Evolutionary conservation across 148 eudicot species (phyloP).

Genomic region (Chenopodium berlandieri): DNA sequence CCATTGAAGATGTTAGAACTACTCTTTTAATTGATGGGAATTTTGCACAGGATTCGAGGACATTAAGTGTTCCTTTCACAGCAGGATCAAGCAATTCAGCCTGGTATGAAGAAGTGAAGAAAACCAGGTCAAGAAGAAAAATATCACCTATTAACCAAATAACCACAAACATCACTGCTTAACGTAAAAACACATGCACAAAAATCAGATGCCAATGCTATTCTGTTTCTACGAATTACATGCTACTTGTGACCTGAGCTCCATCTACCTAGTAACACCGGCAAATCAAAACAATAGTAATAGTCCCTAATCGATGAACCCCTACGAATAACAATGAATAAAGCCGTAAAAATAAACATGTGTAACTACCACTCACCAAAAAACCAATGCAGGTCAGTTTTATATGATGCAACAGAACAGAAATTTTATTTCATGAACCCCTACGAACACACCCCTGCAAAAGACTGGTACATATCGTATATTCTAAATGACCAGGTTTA

Average conservation of each 20-base stretch:
- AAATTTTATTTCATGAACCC: not conserved
- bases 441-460: too few relatives aligned
- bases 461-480: not conserved
- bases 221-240: not conserved
- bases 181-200: not conserved
- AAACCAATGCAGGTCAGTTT: not conserved
- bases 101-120: too few relatives aligned
- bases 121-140: too few relatives aligned
- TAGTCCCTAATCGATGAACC: too few relatives aligned
- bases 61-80: too few relatives aligned
- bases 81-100: too few relatives aligned
- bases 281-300: not conserved
- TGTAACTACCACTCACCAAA: not conserved
- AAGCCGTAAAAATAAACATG: not conserved
- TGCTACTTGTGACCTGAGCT: not conserved
- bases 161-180: not conserved
- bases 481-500: not conserved
- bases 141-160: not conserved
- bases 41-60: too few relatives aligned
- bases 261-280: not conserved
- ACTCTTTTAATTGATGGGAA: too few relatives aligned
- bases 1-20: slow-evolving; percentile 49
- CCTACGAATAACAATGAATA: too few relatives aligned
- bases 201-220: not conserved
- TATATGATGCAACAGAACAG: not conserved